Evolutionary conservation across 2,329 filamentous ascomycete genomes (phyloP).

Genomic region (Ophiostoma fasciatum): DNA sequence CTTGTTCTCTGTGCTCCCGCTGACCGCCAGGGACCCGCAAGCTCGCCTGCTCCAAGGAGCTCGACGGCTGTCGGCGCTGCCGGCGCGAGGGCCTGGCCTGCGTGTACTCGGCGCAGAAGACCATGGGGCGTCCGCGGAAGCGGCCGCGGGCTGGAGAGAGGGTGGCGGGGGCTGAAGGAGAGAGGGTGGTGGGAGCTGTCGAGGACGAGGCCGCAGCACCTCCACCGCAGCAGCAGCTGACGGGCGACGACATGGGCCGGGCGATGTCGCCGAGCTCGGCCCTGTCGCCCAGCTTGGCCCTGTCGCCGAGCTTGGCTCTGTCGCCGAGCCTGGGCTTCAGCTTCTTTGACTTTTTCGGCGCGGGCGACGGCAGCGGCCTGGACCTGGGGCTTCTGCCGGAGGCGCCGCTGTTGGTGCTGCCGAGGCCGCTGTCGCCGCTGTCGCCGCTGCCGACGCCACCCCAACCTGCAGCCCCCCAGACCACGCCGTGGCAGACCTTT

Average conservation of each 20-base stretch:
- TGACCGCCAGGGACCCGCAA: constrained; percentile 40
- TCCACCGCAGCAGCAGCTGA: background rate
- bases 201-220: constrained; percentile 15
- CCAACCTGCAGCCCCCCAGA: too few relatives aligned
- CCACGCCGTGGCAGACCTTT: too few relatives aligned
- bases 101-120: constrained; percentile 50
- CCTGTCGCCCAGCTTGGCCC: too few relatives aligned
- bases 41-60: constrained; percentile 49
- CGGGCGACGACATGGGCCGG: background rate
- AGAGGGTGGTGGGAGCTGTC: too few relatives aligned
- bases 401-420: background rate
- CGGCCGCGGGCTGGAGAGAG: constrained; percentile 28
- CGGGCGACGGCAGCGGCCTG: background rate
- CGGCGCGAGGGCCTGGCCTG: constrained; percentile 40
- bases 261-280: constrained; percentile 2
- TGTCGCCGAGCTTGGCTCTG: too few relatives aligned
- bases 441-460: background rate
- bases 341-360: constrained; percentile 23
- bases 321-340: constrained; percentile 17
- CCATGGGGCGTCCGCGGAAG: constrained; percentile 51
- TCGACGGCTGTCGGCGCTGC: constrained; percentile 44
- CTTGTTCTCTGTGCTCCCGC: background rate
- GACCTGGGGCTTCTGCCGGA: too few relatives aligned
- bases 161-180: too few relatives aligned
- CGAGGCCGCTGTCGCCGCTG: background rate